Percentiles rank a stretch among this genome's conserved stretches.
These are phyloP conservation scores for Trebouxiophyceae sp. DNA, from an alignment of 163 green algal species.

Conservation along the genomic window DNA sequence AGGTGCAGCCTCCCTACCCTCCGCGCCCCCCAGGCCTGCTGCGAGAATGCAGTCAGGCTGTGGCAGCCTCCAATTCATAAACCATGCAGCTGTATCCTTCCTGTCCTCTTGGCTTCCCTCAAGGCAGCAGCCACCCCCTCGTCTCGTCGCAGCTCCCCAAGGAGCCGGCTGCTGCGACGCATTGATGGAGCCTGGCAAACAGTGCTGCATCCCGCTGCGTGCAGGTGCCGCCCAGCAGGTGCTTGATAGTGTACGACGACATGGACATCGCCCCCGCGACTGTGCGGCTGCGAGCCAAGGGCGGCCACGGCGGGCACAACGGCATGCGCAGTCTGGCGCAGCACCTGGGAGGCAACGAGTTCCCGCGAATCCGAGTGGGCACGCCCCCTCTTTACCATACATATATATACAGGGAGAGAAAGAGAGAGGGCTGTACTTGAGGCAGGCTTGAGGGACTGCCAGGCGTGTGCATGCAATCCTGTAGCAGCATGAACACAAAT, in stretches of 20 bases:
- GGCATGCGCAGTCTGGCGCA: constrained; percentile 62
- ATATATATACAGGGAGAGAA: background rate
- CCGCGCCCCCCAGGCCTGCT: no score
- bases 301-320: constrained; percentile 91
- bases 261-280: constrained; percentile 67
- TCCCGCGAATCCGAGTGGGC: background rate
- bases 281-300: constrained; percentile 63
- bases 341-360: constrained; percentile 19
- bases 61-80: no score
- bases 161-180: background rate
- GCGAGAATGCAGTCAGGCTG: no score
- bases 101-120: background rate
- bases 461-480: background rate
- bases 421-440: background rate
- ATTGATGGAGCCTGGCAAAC: background rate
- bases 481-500: background rate
- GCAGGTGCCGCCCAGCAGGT: constrained; percentile 38
- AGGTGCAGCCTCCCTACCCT: constrained; percentile 17
- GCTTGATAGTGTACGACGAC: constrained; percentile 89
- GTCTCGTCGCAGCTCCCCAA: background rate
- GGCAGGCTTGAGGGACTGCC: background rate
- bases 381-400: background rate
- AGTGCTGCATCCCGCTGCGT: background rate
- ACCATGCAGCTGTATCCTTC: no score
- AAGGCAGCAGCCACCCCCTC: background rate